Base-by-base conservation (phyloP, 139 green algal species). In the Chlamydomonas schloesseri region DNA sequence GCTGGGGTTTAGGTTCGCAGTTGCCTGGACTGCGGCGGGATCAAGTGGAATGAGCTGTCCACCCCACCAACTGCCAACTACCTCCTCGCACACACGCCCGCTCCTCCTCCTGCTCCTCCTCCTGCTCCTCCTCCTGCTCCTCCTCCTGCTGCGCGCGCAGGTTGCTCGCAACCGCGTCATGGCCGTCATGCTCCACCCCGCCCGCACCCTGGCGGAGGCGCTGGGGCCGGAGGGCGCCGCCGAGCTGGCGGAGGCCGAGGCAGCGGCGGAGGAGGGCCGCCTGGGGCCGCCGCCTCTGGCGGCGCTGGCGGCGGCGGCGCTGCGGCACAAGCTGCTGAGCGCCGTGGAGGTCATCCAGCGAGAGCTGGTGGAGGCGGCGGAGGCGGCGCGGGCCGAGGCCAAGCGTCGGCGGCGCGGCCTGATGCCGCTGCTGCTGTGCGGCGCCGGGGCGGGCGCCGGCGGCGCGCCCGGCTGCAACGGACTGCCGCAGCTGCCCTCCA, bases 231-330 rank as follows among this genome's bases (percentile, higher is more conserved):
- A 57, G 29, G 60, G 28, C 28, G 37, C 34, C 28, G 37, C 34
- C 60, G 76, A 24, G 76, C 60, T 73, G 60, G 34, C 42, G 2
- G 60, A 46, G 36, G 55, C n/a, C 42, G 64, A 71, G 31, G 28
- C 28, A 11, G 64, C 28, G 58, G 60, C 70, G n/a, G 37, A 10
- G 21, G 15, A 62, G 34, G 58, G 36, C 67, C 15, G 17, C 42
- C 26, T 75, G 78, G 78, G 78, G n/a, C 78, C 64, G 78, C 78
- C 64, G 18, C 24, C 42, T 29, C 65, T 84, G 78, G 78, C 64
- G 46, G 46, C 64, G 46, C 33, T 84, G 29, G 78, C 78, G 64
- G 78, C 64, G 37, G 78, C 78, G 64, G 78, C 78, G 64, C 64
- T 84, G 29, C 42, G 64, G 2, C 42, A 67, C 29, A 65, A 67